phyloP scores from a whole-genome alignment of 257 asterid genomes.

The Ehretia macrophylla region DNA sequence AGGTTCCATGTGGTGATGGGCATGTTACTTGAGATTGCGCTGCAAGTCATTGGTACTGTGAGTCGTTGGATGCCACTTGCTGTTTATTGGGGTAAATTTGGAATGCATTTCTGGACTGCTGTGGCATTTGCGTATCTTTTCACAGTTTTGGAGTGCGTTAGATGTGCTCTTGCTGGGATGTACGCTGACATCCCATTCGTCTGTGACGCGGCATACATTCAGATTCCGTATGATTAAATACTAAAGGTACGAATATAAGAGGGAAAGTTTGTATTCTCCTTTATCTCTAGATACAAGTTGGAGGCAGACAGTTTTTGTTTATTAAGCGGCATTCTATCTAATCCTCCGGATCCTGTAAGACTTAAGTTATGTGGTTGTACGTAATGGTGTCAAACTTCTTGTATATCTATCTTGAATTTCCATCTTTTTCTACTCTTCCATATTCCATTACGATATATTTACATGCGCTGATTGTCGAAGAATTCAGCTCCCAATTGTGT shows the following conservation, averaged over 20 bases:
- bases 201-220: constrained; percentile 92
- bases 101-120: constrained; percentile 83
- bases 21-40: constrained; percentile 82
- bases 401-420: neutral
- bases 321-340: neutral
- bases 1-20: constrained; percentile 89
- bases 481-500: neutral
- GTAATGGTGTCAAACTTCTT: neutral
- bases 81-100: constrained; percentile 78
- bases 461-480: no score
- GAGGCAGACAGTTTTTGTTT: neutral
- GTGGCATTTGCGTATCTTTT: constrained; percentile 67
- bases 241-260: no score
- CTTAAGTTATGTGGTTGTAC: no score
- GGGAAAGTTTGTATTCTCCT: neutral
- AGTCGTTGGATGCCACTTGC: constrained; percentile 85
- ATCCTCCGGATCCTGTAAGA: neutral
- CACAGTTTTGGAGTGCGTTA: constrained; percentile 75
- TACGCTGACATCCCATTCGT: constrained; percentile 85
- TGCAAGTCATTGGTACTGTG: constrained; percentile 77
- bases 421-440: neutral
- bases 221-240: constrained; percentile 68
- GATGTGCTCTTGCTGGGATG: constrained; percentile 85
- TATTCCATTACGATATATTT: neutral
- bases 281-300: neutral